A percentile compares a stretch with the other conserved stretches of the same genome.
These are phyloP conservation scores for Neofusicoccum kwambonambiense DNA, from an alignment of 2,329 filamentous ascomycete species.

Conservation along the genomic window DNA sequence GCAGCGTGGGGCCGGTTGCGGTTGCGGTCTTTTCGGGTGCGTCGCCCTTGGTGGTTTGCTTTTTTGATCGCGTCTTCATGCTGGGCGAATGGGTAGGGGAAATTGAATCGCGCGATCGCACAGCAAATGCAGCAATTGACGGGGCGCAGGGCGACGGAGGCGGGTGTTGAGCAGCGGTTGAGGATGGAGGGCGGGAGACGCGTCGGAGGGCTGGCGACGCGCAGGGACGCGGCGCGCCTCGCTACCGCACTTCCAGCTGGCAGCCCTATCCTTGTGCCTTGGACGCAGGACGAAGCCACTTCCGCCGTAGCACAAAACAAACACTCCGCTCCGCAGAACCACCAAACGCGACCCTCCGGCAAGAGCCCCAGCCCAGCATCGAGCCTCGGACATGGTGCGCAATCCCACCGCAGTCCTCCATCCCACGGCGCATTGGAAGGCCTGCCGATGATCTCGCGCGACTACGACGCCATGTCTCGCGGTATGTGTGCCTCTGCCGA, in stretches of 20 bases:
- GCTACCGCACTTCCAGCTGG: neutral
- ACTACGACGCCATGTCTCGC: conserved; percentile 45
- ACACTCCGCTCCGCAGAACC: neutral
- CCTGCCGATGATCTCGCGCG: conserved; percentile 44
- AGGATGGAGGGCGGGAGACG: neutral
- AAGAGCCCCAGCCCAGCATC: neutral
- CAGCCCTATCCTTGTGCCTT: conserved; percentile 17
- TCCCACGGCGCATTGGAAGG: conserved; percentile 23
- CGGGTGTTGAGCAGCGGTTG: neutral
- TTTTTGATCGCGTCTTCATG: conserved; percentile 34
- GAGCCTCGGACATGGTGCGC: conserved; percentile 14
- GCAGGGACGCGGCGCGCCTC: conserved; percentile 2
- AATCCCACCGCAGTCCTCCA: neutral
- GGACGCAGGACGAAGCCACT: conserved; percentile 12
- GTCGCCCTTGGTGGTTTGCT: conserved; percentile 19
- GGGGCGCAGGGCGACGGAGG: neutral
- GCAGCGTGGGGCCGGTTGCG: conserved; percentile 26
- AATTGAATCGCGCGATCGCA: too few relatives aligned
- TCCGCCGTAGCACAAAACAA: conserved; percentile 17
- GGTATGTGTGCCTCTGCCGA: conserved; percentile 26
- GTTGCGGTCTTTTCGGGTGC: neutral
- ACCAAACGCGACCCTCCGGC: neutral
- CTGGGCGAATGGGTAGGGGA: neutral
- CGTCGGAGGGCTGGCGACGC: conserved; percentile 7
- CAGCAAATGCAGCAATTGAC: neutral